Evolutionary conservation across 2,329 filamentous ascomycete species (phyloP).

Genomic region (Daldinia sp.): DNA sequence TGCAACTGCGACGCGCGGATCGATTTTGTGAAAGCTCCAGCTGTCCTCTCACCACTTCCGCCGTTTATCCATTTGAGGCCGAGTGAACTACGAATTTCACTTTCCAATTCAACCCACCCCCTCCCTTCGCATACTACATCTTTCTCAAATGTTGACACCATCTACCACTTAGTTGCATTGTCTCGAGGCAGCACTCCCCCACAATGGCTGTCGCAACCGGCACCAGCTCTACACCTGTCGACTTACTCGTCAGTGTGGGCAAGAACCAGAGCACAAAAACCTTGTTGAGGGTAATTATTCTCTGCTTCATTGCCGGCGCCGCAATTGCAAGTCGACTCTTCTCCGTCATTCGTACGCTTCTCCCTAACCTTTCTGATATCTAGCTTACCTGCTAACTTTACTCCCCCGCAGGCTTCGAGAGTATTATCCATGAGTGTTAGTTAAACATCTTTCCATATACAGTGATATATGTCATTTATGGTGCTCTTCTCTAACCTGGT

Average conservation of each 20-base stretch:
- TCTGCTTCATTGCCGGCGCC: constrained; percentile 89
- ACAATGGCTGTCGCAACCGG: constrained; percentile 56
- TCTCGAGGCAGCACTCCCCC: constrained; percentile 45
- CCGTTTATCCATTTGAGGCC: constrained; percentile 26
- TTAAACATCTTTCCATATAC: constrained; percentile 48
- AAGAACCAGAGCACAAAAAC: constrained; percentile 85
- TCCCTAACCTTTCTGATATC: constrained; percentile 13
- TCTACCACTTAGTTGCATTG: constrained; percentile 41
- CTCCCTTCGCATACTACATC: constrained; percentile 6
- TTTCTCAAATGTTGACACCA: constrained; percentile 47
- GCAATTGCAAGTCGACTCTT: constrained; percentile 95
- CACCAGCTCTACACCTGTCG: constrained; percentile 48
- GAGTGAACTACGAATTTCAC: constrained; percentile 14
- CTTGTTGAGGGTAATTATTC: constrained; percentile 88
- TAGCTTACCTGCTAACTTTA: constrained; percentile 27
- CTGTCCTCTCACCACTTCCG: constrained; percentile 45
- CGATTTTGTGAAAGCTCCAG: constrained; percentile 45
- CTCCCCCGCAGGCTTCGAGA: constrained; percentile 81
- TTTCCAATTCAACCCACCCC: constrained; percentile 4
- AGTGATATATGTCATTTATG: background rate
- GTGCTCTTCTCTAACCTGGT: constrained; percentile 46
- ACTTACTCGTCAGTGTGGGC: constrained; percentile 75
- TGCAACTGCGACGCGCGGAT: constrained; percentile 36
- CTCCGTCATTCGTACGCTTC: constrained; percentile 90
- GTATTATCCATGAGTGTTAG: constrained; percentile 99